Base-by-base conservation (phyloP, 805 yeast genomes). In the Suhomyces pyralidae region DNA sequence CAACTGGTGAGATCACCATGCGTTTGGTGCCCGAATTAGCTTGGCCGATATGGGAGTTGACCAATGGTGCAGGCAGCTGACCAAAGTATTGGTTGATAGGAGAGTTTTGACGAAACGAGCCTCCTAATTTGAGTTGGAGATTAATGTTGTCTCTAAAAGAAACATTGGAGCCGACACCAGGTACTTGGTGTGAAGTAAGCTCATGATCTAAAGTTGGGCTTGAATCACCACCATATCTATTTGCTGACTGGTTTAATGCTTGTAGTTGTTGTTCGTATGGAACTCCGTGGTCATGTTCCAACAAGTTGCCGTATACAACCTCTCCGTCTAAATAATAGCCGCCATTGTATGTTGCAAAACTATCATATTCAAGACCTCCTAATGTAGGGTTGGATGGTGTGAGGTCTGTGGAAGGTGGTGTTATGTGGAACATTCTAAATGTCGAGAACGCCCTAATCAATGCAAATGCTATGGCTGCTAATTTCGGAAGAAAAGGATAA, bases 111-210 rank as follows among this genome's bases (percentile, higher is more conserved):
- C 49, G 34, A 26, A 34, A 45, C 0, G 46, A 24, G 3, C 43
- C 47, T 7, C 55, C 54, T 19, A 50, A 43, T 43, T 52, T 51
- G 20, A 50, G 45, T 20, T 50, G 53, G 38, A 51, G 45, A 40
- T 51, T 48, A 12, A 51, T 50, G 46, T 50, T 52, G 28, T 52
- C 53, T 12, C 54, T 30, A 20, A 44, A 26, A 1, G 12, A 46
- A 14, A 15, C 34, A 17, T 15, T 36, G 40, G 25, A 30, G 2
- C 42, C 24, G 3, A 38, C 7, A 38, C 22, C 15, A 38, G 42
- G 10, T 38, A 19, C 42, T 8, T 38, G 42, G 10, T 36, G 40
- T 19, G 22, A 38, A 9, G 7, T 19, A 8, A 19, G 22, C 14
- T 38, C n/a, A 12, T 9, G 9, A 10, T 17, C 42, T 9, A 38